These are phyloP conservation scores for Pythium coloratum DNA, from an alignment of 352 stramenopile species.

Conservation along the genomic window DNA sequence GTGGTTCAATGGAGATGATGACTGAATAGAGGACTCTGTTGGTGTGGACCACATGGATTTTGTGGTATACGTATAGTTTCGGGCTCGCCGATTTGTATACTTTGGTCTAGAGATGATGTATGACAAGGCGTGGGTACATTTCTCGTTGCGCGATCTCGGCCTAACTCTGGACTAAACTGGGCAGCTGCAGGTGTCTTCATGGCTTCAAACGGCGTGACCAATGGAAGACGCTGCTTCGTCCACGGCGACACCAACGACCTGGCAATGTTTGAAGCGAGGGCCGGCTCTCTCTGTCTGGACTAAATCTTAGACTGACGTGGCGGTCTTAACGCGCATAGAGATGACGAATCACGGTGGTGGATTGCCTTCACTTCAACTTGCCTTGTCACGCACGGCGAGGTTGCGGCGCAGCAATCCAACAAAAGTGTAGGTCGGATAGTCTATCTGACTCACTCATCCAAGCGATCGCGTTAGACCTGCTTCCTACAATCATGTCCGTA, in stretches of 20 bases:
- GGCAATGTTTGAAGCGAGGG: not conserved
- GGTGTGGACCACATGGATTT: not conserved
- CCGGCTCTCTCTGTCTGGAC: not conserved
- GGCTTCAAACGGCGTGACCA: not conserved
- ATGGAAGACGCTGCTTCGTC: not conserved
- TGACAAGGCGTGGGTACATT: not conserved
- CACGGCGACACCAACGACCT: not conserved
- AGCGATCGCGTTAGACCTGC: not conserved
- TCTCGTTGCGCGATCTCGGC: not conserved
- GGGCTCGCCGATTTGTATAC: not conserved
- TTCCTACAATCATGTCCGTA: not conserved
- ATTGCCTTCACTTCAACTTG: constrained; percentile 4
- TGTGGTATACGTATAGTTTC: not conserved
- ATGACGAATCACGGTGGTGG: too few species aligned
- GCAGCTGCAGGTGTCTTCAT: not conserved
- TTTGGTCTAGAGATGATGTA: too few species aligned
- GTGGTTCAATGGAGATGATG: not conserved
- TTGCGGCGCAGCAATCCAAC: not conserved
- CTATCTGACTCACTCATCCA: not conserved
- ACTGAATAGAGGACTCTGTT: not conserved
- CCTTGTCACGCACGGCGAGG: not conserved
- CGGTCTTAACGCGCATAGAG: not conserved
- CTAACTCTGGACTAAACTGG: constrained; percentile 1
- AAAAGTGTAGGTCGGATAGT: constrained; percentile 1
- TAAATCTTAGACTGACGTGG: not conserved